Conservation (phyloP, 352 stramenopile genomes). For the Lagenidium sp. region DNA sequence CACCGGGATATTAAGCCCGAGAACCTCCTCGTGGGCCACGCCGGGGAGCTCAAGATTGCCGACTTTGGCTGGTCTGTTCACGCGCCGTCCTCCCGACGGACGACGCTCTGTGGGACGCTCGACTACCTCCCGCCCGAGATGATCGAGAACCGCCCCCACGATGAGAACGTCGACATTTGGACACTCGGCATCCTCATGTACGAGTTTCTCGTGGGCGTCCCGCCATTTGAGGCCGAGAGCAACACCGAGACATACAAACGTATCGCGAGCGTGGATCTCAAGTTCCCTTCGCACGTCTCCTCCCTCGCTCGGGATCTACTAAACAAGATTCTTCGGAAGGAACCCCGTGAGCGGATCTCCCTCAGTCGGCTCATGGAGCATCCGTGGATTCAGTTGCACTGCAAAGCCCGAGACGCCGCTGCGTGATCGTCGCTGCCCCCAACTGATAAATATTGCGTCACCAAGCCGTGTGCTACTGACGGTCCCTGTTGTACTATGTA, state of each 20-base stretch:
- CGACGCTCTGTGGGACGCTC: slow-evolving; percentile 98
- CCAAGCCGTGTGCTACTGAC: slow-evolving; percentile 1
- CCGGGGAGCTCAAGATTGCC: slow-evolving; percentile 97
- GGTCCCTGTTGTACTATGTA: no score
- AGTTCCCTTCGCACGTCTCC: slow-evolving; percentile 91
- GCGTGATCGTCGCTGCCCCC: no score
- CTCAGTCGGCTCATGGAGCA: slow-evolving; percentile 92
- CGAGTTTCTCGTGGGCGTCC: slow-evolving; percentile 96
- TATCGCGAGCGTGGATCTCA: slow-evolving; percentile 95
- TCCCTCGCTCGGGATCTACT: slow-evolving; percentile 91
- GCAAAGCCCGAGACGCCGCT: slow-evolving; percentile 10
- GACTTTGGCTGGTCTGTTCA: slow-evolving; percentile 99
- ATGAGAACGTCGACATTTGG: slow-evolving; percentile 97
- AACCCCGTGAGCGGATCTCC: slow-evolving; percentile 90
- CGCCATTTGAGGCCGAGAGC: slow-evolving; percentile 97
- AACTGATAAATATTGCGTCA: no score
- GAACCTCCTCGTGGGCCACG: slow-evolving; percentile 95
- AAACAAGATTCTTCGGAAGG: slow-evolving; percentile 93
- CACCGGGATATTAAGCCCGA: slow-evolving; percentile 99
- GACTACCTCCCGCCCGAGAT: slow-evolving; percentile 99
- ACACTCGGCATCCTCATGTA: slow-evolving; percentile 98
- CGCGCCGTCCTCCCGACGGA: slow-evolving; percentile 93
- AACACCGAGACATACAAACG: slow-evolving; percentile 95
- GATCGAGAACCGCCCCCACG: slow-evolving; percentile 97
- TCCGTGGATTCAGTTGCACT: slow-evolving; percentile 91